Base-by-base conservation (phyloP, 345 rosid genomes). In the Sonneratia alba region DNA sequence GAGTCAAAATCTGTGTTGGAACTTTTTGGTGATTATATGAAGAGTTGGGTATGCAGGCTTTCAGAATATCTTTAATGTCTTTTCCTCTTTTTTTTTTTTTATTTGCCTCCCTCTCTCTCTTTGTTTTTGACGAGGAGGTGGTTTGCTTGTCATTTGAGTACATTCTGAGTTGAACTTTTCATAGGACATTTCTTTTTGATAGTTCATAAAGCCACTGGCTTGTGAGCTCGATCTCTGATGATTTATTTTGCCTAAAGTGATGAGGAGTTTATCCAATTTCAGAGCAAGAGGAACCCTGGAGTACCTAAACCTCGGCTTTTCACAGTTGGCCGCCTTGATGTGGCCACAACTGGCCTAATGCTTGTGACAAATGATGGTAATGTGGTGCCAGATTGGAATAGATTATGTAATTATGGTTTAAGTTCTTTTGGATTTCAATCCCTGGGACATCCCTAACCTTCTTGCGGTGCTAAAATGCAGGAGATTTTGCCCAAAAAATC, bases 291-390 rank as follows among this genome's bases (percentile, higher is more conserved):
- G 72, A 87, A 87, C 79, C 86, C 92, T 0, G 97, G 91, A 72
- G 68, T 80, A 77, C 90, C 96, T 48, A 84, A 81, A 77, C 99
- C 99, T 37, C 90, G 97, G 21, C 83, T 95, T 55, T 95, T 95
- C 67, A 95, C 97, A 10, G 97, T 95, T 75, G 97, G 99, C 51
- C 93, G 99, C 77, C 97, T 95, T 59, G 97, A 95, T 68, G 99
- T 95, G 77, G 99, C 97, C 75, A 90, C 97, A 9, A 83, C 89
- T 47, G 99, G 99, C 42, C 86, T 92, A 66, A 82, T 92, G 66
- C 82, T 95, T 65, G 93, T 87, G 72, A 95, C 99, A 63, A 95
- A 90, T 79, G 97, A 92, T 78, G 99, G 99, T 92, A 75, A 43
- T 73, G 61, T 57, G 53, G 49, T 27, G 13, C 2, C 18, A 37